Conservation (phyloP, 306 rosid genomes). For the Prunus fruticosa region DNA sequence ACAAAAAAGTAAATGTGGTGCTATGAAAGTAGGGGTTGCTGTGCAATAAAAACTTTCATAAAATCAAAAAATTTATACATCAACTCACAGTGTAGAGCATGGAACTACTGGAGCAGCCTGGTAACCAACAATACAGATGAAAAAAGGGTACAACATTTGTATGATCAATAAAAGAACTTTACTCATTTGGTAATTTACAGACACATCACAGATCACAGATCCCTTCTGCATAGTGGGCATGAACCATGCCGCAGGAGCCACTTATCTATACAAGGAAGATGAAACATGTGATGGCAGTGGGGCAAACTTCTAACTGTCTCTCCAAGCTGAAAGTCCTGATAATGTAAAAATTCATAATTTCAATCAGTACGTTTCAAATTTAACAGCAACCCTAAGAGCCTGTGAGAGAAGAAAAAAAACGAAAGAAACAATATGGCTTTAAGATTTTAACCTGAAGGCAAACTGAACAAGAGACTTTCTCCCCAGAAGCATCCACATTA, state of each 20-base stretch:
- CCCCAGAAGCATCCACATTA: conserved; percentile 74
- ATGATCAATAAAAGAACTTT: conserved; percentile 45
- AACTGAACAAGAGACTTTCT: conserved; percentile 83
- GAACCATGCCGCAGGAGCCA: conserved; percentile 98
- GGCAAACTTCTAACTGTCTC: conserved; percentile 96
- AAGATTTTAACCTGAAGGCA: conserved; percentile 75
- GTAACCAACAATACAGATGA: conserved; percentile 3
- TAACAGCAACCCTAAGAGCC: background rate
- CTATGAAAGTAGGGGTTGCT: background rate
- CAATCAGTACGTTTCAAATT: conserved; percentile 4
- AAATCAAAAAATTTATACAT: conserved; percentile 24
- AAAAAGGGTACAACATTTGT: conserved; percentile 26
- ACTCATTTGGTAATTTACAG: conserved; percentile 34
- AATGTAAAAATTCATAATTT: conserved; percentile 19
- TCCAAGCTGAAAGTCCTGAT: conserved; percentile 90
- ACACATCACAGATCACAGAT: conserved; percentile 57
- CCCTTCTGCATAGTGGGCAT: conserved; percentile 98
- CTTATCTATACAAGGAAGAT: conserved; percentile 94
- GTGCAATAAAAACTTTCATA: conserved; percentile 22
- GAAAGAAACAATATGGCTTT: background rate
- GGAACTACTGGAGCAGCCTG: conserved; percentile 19
- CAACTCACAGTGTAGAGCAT: conserved; percentile 13
- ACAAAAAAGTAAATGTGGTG: background rate
- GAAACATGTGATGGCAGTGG: conserved; percentile 96
- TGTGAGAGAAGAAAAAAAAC: background rate